Conservation (phyloP, 352 stramenopile genomes). For the Phytopythium vexans region DNA sequence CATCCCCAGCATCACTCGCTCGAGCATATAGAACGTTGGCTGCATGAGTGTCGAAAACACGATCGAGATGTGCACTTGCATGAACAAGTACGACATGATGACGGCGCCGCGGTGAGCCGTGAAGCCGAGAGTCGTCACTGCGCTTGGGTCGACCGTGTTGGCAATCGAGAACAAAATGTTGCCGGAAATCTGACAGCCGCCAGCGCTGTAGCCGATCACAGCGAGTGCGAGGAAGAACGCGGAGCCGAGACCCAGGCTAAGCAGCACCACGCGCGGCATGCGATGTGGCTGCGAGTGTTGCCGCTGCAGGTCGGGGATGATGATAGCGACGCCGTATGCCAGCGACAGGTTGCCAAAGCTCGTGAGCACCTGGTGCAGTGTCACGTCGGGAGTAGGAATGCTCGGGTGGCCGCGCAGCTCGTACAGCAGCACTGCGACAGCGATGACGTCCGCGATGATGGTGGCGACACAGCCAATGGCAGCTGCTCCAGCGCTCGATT, state of each 20-base stretch:
- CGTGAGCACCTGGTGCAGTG: conserved; percentile 22
- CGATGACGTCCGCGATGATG: conserved; percentile 21
- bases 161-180: conserved; percentile 25
- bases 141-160: conserved; percentile 14
- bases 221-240: conserved; percentile 30
- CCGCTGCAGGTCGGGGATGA: conserved; percentile 21
- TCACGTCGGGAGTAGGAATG: conserved; percentile 16
- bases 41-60: conserved; percentile 35
- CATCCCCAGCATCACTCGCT: conserved; percentile 35
- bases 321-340: conserved; percentile 18
- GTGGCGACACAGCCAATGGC: conserved; percentile 21
- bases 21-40: conserved; percentile 33
- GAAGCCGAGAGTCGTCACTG: conserved; percentile 19
- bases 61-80: conserved; percentile 36
- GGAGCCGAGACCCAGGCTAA: conserved; percentile 27
- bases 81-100: conserved; percentile 27
- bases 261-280: conserved; percentile 37
- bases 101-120: conserved; percentile 16
- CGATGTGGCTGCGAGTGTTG: conserved; percentile 34
- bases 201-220: conserved; percentile 21
- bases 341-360: conserved; percentile 26
- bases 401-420: conserved; percentile 20
- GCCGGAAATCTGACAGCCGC: conserved; percentile 30
- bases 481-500: conserved; percentile 9
- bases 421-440: conserved; percentile 20